A percentile compares a stretch with the other conserved stretches of the same genome.
phyloP scores from a whole-genome alignment of 805 yeast species.

The Kuraishia cidri region DNA sequence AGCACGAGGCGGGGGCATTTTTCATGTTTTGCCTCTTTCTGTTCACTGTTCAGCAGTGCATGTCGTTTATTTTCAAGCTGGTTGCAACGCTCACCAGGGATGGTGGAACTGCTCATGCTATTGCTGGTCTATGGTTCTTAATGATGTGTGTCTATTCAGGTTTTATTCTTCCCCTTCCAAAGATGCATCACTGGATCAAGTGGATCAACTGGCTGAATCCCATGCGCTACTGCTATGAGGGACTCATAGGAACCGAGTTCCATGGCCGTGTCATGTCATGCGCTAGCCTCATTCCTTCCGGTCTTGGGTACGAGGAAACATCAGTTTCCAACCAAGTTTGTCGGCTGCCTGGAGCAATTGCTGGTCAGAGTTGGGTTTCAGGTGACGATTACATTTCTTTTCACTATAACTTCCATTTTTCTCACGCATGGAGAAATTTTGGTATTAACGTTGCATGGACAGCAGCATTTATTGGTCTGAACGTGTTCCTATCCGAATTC shows the following conservation, averaged over 20 bases:
- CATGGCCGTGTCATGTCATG: constrained; percentile 44
- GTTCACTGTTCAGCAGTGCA: constrained; percentile 38
- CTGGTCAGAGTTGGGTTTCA: constrained; percentile 41
- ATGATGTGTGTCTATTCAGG: constrained; percentile 51
- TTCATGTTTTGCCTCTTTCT: constrained; percentile 39
- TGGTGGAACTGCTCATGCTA: constrained; percentile 46
- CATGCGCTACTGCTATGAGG: constrained; percentile 38
- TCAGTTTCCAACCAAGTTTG: constrained; percentile 38
- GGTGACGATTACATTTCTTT: constrained; percentile 48
- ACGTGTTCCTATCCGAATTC: constrained; percentile 19
- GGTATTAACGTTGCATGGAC: constrained; percentile 19
- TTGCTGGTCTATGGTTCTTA: constrained; percentile 44
- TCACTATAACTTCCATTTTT: constrained; percentile 38
- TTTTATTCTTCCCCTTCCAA: constrained; percentile 30
- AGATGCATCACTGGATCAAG: constrained; percentile 55
- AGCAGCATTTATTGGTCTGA: constrained; percentile 9
- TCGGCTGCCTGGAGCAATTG: constrained; percentile 44
- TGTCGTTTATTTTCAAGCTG: constrained; percentile 43
- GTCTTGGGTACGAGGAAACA: constrained; percentile 37
- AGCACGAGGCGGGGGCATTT: constrained; percentile 44
- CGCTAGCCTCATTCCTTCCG: constrained; percentile 43
- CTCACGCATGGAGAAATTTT: constrained; percentile 25
- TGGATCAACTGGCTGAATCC: constrained; percentile 46
- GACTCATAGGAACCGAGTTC: constrained; percentile 50
- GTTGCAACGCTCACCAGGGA: constrained; percentile 44